phyloP scores from a whole-genome alignment of 2,329 filamentous ascomycete species.

The Aspergillus felis region DNA sequence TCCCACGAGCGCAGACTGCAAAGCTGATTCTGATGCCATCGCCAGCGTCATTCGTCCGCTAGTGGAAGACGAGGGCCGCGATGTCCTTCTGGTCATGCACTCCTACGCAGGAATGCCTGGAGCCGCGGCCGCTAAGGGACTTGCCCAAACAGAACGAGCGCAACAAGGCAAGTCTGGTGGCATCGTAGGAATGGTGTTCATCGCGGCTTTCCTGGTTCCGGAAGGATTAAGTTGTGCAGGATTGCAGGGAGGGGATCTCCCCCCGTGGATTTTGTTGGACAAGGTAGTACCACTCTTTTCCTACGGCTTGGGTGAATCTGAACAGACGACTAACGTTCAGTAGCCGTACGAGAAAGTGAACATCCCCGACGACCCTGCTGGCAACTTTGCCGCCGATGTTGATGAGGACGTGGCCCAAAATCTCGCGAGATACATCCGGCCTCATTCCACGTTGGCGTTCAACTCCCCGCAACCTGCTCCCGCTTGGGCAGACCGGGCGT shows the following conservation, averaged over 20 bases:
- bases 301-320: not conserved
- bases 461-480: slow-evolving; percentile 18
- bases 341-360: slow-evolving; percentile 13
- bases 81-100: slow-evolving; percentile 28
- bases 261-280: slow-evolving; percentile 21
- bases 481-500: slow-evolving; percentile 23
- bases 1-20: slow-evolving; percentile 25
- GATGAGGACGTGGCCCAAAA: not conserved
- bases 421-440: slow-evolving; percentile 12
- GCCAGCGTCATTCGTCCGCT: slow-evolving; percentile 13
- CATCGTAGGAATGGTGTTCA: slow-evolving; percentile 27
- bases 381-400: slow-evolving; percentile 14
- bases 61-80: slow-evolving; percentile 18
- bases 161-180: slow-evolving; percentile 26
- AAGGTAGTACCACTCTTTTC: slow-evolving; percentile 9
- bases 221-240: slow-evolving; percentile 26
- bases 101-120: slow-evolving; percentile 33
- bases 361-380: slow-evolving; percentile 8
- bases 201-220: slow-evolving; percentile 36
- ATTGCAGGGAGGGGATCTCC: slow-evolving; percentile 19
- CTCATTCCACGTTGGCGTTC: slow-evolving; percentile 21
- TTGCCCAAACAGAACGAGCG: slow-evolving; percentile 20
- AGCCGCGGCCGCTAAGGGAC: slow-evolving; percentile 22
- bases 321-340: not conserved
- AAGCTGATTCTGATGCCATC: slow-evolving; percentile 32